A percentile compares a stretch with the other conserved stretches of the same genome.
These are phyloP conservation scores for Acrocalymma vagum DNA, from an alignment of 2,329 filamentous ascomycete species.

Conservation along the genomic window DNA sequence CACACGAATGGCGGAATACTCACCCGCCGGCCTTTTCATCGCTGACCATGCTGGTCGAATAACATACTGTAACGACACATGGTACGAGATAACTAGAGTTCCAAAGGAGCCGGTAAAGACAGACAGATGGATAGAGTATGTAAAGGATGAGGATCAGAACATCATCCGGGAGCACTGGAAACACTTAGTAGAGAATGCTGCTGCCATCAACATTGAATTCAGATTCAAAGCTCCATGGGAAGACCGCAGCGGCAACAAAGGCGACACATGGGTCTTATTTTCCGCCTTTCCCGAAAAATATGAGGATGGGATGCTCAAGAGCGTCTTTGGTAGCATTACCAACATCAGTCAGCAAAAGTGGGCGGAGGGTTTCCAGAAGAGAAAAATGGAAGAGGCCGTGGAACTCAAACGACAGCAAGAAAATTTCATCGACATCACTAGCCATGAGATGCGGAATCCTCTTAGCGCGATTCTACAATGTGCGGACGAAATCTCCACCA, in stretches of 20 bases:
- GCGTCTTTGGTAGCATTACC: slow-evolving; percentile 82
- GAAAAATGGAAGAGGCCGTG: slow-evolving; percentile 80
- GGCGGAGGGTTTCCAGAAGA: slow-evolving; percentile 81
- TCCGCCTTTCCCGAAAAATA: slow-evolving; percentile 78
- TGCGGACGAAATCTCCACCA: slow-evolving; percentile 75
- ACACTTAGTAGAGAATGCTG: slow-evolving; percentile 67
- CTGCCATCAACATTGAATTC: slow-evolving; percentile 75
- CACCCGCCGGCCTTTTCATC: slow-evolving; percentile 86
- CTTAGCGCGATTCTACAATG: slow-evolving; percentile 79
- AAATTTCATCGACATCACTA: slow-evolving; percentile 82
- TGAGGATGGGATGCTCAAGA: slow-evolving; percentile 70
- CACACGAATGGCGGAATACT: slow-evolving; percentile 84
- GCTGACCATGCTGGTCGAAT: slow-evolving; percentile 76
- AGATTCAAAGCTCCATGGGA: slow-evolving; percentile 75
- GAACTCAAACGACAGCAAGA: slow-evolving; percentile 84
- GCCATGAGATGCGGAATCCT: slow-evolving; percentile 80
- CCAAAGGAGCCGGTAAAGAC: slow-evolving; percentile 66
- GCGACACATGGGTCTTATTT: slow-evolving; percentile 80
- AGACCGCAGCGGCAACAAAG: slow-evolving; percentile 64
- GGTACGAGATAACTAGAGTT: slow-evolving; percentile 72
- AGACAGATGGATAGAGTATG: slow-evolving; percentile 76
- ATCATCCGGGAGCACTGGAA: slow-evolving; percentile 69
- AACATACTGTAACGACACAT: slow-evolving; percentile 84
- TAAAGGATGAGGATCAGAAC: slow-evolving; percentile 71
- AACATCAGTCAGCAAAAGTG: slow-evolving; percentile 88